Base-by-base conservation (phyloP, 2,329 filamentous ascomycete genomes). In the Cordyceps militaris region DNA sequence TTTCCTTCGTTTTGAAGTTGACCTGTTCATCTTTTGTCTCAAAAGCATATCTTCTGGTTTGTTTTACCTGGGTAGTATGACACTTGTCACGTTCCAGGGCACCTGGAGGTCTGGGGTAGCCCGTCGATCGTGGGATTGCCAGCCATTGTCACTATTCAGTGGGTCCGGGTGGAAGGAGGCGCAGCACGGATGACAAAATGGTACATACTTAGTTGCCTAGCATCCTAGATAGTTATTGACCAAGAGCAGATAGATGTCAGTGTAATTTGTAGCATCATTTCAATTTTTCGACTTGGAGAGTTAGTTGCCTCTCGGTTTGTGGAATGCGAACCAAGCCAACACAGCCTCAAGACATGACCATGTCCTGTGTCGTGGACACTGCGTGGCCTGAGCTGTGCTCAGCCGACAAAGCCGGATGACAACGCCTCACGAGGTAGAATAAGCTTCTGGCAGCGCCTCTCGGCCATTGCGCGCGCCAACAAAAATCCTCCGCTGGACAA, bases 301-400 rank as follows among this genome's bases (percentile, higher is more conserved):
- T 21, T 23, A 9, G 10, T 10, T 32, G 30, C 14, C 4, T 13
- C 8, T 7, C 11, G 40, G 10, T 23, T 5, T 43, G 40, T 24
- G 19, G 30, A 24, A 24, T 43, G 40, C 40, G 10, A 7, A 16
- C 11, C 46, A 16, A 36, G 46, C 36, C 50, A 53, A 34, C 51
- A 54, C 51, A 54, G 51, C 52, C 52, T 55, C 42, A 9, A 14
- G 38, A 43, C 50, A 34, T 10, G 50, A 16, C 50, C 38, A n/a
- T 36, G 40, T 54, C 51, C 26, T 28, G 40, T 30, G 13, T 47
- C 30, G 42, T 19, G 42, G 38, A 42, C 38, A 53, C 38, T 19
- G n/a, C 50, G 50, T 19, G 52, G 40, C 42, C 38, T 14, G 28
- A 38, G 42, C 24, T 43, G 26, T 43, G 16, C 14, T 48, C 13